Base-by-base conservation (phyloP, 768 basidiomycete genomes). In the Xerocomellus amylosporus region DNA sequence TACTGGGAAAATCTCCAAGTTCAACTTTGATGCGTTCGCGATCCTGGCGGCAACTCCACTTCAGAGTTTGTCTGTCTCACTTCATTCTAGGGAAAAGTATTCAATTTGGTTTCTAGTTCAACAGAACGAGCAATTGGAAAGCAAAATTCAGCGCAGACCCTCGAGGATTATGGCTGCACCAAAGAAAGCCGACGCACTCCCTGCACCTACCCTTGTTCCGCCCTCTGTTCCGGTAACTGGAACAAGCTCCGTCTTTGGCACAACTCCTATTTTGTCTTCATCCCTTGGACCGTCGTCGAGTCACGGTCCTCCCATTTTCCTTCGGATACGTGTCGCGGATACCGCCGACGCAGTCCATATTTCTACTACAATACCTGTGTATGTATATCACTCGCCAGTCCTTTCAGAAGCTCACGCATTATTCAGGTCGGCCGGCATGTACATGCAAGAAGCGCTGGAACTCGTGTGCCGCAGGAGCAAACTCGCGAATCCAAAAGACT, bases 361-460 rank as follows among this genome's bases (percentile, higher is more conserved):
- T 45, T 91, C 84, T 0, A 95, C 93, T 0, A 95, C 93, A 0
- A 91, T 97, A 62, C 87, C 87, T 36, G 93, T 93, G 91, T 96
- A 79, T 51, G 90, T 76, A 5, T 28, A 24, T 24, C 20, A 7
- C n/a, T 31, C 6, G 1, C 10, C 24, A 9, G 30, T 26, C 38
- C 31, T 2, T 38, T 38, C 40, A 34, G 30, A 19, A 42, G 4
- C 46, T 56, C 44, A 46, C 24, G 5, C 31, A 8, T 30, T 19
- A 0, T 56, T 10, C 36, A 91, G 88, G 6, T 85, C 93, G 9
- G 85, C 90, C 14, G 93, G 90, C 9, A 97, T 93, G 87, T 98
- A 98, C 69, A 88, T 98, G 83, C 93, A 95, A 62, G 96, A 98
- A 70, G 91, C 92, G 1, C 80, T 97, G 22, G 96, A 97, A 57